Conservation (phyloP, 257 asterid genomes). For the Plantago major region DNA sequence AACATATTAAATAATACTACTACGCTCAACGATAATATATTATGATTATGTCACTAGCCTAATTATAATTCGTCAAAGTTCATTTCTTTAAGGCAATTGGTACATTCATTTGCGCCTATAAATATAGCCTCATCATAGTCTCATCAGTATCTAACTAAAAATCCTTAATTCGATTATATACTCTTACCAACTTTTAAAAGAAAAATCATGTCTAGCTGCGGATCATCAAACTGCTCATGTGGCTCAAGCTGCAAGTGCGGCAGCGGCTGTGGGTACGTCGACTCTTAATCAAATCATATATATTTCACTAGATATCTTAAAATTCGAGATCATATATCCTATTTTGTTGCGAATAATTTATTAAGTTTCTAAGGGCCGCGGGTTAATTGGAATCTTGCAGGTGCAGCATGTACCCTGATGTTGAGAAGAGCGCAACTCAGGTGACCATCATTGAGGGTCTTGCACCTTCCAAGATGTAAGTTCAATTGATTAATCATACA, state of each 20-base stretch:
- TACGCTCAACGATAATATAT: background rate
- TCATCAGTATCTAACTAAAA: background rate
- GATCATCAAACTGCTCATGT: conserved; percentile 28
- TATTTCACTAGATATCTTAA: background rate
- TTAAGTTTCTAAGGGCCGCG: background rate
- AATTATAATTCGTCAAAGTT: background rate
- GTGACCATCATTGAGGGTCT: conserved; percentile 36
- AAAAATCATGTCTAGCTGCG: conserved; percentile 34
- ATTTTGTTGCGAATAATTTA: background rate
- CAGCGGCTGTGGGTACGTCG: conserved; percentile 37
- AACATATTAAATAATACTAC: background rate
- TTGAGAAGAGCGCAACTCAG: conserved; percentile 33
- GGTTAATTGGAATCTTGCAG: conserved; percentile 18
- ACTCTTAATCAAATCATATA: background rate
- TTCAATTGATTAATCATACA: background rate
- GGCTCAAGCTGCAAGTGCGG: conserved; percentile 44
- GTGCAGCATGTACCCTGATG: conserved; percentile 39
- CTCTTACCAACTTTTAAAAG: background rate
- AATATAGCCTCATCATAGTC: background rate
- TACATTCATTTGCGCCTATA: background rate
- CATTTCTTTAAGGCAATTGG: background rate
- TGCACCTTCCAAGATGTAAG: conserved; percentile 37
- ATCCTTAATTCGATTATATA: background rate
- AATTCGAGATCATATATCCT: background rate
- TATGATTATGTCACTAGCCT: background rate